A percentile compares a stretch with the other conserved stretches of the same genome.
These are phyloP conservation scores for Nakazawaea ernobii DNA, from an alignment of 805 yeast genomes.

Conservation along the genomic window DNA sequence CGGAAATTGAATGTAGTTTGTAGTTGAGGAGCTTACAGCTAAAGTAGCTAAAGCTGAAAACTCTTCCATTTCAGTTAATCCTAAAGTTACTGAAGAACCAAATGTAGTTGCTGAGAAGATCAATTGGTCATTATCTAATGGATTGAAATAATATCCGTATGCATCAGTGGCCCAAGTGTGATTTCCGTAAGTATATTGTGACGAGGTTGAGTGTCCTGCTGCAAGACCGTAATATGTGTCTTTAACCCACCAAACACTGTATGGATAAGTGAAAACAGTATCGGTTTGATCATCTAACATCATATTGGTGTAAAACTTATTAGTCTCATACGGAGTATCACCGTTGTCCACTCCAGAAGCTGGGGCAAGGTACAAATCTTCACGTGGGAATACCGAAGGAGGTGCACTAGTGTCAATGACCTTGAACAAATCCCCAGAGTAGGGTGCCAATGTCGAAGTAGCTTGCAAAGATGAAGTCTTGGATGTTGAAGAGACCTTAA, in stretches of 20 bases:
- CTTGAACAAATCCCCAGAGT: conserved; percentile 38
- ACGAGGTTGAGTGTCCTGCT: conserved; percentile 46
- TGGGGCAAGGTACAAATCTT: conserved; percentile 36
- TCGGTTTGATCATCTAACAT: conserved; percentile 48
- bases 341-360: conserved; percentile 42
- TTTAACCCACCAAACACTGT: conserved; percentile 44
- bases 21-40: conserved; percentile 24
- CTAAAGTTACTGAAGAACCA: conserved; percentile 29
- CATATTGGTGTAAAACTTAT: conserved; percentile 70
- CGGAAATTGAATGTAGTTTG: conserved; percentile 39
- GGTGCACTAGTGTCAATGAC: conserved; percentile 42
- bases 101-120: conserved; percentile 51
- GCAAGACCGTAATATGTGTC: conserved; percentile 50
- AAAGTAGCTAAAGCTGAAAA: conserved; percentile 45
- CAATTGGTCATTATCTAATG: conserved; percentile 48
- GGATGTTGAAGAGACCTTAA: conserved; percentile 11
- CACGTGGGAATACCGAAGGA: conserved; percentile 38
- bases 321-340: conserved; percentile 53
- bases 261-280: conserved; percentile 63
- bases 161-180: conserved; percentile 34
- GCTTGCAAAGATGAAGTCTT: conserved; percentile 9
- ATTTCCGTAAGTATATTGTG: conserved; percentile 41
- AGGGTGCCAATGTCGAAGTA: conserved; percentile 19
- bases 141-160: conserved; percentile 47
- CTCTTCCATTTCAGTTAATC: conserved; percentile 40